Conservation (phyloP, 202 grass and related monocot species). For the Schoenoplectus triqueter region DNA sequence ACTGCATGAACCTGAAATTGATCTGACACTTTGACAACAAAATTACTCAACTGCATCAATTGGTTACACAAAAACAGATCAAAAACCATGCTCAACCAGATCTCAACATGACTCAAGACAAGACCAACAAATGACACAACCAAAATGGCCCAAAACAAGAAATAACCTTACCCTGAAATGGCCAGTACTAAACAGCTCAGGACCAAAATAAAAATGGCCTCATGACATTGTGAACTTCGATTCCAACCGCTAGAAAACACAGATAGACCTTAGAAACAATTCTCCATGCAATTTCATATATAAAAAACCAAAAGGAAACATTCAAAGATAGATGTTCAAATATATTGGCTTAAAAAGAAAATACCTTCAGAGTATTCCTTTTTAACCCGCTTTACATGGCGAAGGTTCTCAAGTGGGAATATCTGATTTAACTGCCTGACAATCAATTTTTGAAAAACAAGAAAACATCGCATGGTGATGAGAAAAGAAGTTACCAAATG, state of each 20-base stretch:
- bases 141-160: not conserved
- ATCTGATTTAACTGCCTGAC: constrained; percentile 79
- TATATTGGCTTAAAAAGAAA: not conserved
- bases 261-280: not conserved
- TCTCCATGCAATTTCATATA: not conserved
- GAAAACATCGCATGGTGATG: not conserved
- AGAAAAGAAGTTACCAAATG: not conserved
- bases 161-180: not conserved
- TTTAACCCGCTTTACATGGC: constrained; percentile 79
- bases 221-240: not conserved
- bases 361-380: constrained; percentile 30
- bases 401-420: constrained; percentile 73
- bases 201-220: not conserved
- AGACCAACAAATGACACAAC: not conserved
- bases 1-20: not conserved
- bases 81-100: not conserved
- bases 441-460: constrained; percentile 22
- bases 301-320: not conserved
- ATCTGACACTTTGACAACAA: not conserved
- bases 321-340: not conserved
- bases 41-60: not conserved
- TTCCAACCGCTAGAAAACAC: constrained; percentile 10
- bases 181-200: not conserved
- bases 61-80: not conserved
- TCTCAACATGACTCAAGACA: not conserved